Percentiles rank a stretch among this genome's conserved stretches.
phyloP scores from a whole-genome alignment of 164 flowering plant genomes.

The Vitis rotundifolia region DNA sequence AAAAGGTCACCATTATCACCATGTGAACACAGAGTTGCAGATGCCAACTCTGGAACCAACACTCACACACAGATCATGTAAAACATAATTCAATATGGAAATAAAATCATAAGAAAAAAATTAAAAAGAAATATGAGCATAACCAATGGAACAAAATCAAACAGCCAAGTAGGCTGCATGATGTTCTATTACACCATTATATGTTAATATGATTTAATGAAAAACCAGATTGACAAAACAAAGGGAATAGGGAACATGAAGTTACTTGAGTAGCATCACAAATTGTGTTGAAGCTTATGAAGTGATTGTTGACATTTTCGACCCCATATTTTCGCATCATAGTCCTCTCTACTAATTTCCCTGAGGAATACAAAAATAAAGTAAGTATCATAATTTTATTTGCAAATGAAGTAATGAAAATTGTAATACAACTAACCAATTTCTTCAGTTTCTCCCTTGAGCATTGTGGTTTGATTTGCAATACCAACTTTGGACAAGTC shows the following conservation, averaged over 20 bases:
- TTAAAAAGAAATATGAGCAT: too few species aligned
- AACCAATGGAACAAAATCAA: not conserved
- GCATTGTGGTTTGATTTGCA: conserved; percentile 99
- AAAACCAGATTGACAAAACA: not conserved
- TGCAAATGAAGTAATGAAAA: conserved; percentile 1
- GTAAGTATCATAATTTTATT: conserved; percentile 5
- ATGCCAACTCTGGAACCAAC: too few species aligned
- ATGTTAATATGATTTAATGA: not conserved
- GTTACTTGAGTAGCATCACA: conserved; percentile 95
- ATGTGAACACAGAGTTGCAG: too few species aligned
- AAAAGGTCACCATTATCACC: too few species aligned
- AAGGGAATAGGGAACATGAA: conserved; percentile 1
- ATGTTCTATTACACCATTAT: not conserved
- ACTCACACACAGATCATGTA: too few species aligned
- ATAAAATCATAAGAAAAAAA: too few species aligned
- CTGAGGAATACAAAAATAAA: conserved; percentile 34
- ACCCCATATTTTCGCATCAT: conserved; percentile 89
- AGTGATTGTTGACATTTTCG: conserved; percentile 76
- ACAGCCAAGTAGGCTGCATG: not conserved
- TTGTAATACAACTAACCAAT: conserved; percentile 61
- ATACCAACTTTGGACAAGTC: conserved; percentile 84
- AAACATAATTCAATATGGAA: too few species aligned
- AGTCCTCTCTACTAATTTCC: conserved; percentile 75
- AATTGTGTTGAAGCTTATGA: conserved; percentile 86
- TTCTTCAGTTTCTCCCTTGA: conserved; percentile 97